A percentile compares a stretch with the other conserved stretches of the same genome.
Evolutionary conservation across 2,329 filamentous ascomycete species (phyloP).

Genomic region (Xylariaceae sp.): DNA sequence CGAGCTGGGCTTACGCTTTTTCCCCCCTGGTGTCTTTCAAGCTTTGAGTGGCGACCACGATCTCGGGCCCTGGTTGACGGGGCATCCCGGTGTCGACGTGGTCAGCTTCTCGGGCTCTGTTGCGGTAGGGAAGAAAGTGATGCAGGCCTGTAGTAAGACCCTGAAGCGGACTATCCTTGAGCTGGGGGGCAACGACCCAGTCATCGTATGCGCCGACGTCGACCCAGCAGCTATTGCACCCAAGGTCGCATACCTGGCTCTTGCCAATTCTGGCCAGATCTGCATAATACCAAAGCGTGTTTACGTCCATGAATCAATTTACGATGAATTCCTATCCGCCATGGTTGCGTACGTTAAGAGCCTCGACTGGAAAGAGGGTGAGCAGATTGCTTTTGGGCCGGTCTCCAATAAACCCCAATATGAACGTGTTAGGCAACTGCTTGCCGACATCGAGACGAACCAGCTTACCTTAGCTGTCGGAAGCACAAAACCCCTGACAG

Average conservation of each 20-base stretch:
- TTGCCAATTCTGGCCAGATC: slow-evolving; percentile 54
- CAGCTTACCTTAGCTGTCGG: slow-evolving; percentile 24
- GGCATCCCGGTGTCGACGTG: slow-evolving; percentile 63
- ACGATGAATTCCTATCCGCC: slow-evolving; percentile 46
- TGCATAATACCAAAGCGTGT: slow-evolving; percentile 55
- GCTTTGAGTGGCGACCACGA: slow-evolving; percentile 62
- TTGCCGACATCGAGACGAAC: slow-evolving; percentile 26
- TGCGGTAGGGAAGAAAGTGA: slow-evolving; percentile 62
- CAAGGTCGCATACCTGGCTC: neutral
- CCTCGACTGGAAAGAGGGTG: slow-evolving; percentile 11
- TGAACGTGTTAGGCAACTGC: slow-evolving; percentile 28
- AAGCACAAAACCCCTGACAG: neutral
- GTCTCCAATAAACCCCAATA: slow-evolving; percentile 31
- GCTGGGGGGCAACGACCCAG: slow-evolving; percentile 63
- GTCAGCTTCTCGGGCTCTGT: slow-evolving; percentile 67
- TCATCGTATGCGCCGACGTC: slow-evolving; percentile 61
- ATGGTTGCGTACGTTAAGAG: slow-evolving; percentile 41
- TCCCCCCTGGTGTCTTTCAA: slow-evolving; percentile 66
- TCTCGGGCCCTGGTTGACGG: slow-evolving; percentile 61
- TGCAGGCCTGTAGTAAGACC: slow-evolving; percentile 57
- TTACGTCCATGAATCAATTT: slow-evolving; percentile 59
- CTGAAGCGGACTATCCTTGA: slow-evolving; percentile 65
- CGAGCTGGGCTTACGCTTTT: slow-evolving; percentile 59
- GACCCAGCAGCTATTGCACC: slow-evolving; percentile 45
- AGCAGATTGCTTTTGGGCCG: neutral